A percentile compares a stretch with the other conserved stretches of the same genome.
These are phyloP conservation scores for Podila epigama DNA, from an alignment of 192 early-diverging fungal genomes.

Conservation along the genomic window DNA sequence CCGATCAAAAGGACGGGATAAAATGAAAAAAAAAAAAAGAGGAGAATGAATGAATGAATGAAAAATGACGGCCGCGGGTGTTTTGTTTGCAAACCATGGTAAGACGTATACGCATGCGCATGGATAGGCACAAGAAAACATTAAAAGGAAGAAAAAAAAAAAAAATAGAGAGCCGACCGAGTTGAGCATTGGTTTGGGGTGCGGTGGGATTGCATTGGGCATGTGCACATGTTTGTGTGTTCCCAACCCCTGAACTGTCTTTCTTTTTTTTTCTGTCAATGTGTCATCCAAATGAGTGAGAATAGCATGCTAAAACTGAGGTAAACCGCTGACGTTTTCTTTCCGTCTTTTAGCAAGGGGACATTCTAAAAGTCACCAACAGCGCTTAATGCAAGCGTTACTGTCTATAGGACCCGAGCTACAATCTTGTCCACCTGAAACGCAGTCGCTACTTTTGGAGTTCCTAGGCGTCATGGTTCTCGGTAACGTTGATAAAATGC, in stretches of 20 bases:
- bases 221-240: not conserved
- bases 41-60: too few species aligned
- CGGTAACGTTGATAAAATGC: slow-evolving; percentile 20
- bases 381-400: slow-evolving; percentile 42
- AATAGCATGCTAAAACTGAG: too few species aligned
- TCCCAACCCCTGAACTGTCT: slow-evolving; percentile 2
- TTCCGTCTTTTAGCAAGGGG: slow-evolving; percentile 1
- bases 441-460: slow-evolving; percentile 15
- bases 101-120: too few species aligned
- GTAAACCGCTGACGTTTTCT: not conserved
- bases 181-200: too few species aligned
- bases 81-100: too few species aligned
- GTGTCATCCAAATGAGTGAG: too few species aligned
- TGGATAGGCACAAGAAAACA: too few species aligned
- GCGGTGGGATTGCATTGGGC: too few species aligned
- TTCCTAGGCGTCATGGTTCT: slow-evolving; percentile 34
- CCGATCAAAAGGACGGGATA: too few species aligned
- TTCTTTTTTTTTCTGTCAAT: not conserved
- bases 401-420: slow-evolving; percentile 32
- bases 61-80: too few species aligned
- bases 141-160: not conserved
- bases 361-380: slow-evolving; percentile 33
- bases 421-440: slow-evolving; percentile 18
- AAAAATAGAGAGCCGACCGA: too few species aligned
- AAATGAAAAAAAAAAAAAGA: too few species aligned